These are phyloP conservation scores for Chaetomium tenue DNA, from an alignment of 495 filamentous ascomycete species.

Conservation along the genomic window DNA sequence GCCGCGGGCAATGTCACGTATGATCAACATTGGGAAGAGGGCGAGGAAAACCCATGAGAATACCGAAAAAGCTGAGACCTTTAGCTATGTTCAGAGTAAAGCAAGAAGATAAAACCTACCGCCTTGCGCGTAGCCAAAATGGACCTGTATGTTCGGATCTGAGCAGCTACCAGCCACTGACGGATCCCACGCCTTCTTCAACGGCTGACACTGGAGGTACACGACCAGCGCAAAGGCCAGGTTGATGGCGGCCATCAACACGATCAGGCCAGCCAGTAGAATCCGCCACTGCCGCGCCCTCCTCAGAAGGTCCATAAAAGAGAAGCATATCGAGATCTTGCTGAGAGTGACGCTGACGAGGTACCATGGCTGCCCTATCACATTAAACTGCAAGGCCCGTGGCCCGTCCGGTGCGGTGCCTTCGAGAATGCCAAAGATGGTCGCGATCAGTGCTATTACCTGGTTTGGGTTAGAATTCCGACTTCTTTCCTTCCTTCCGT, in stretches of 20 bases:
- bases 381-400: conserved; percentile 36
- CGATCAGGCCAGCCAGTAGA: conserved; percentile 33
- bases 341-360: conserved; percentile 38
- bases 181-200: conserved; percentile 40
- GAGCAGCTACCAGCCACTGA: conserved; percentile 32
- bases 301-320: conserved; percentile 34
- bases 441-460: conserved; percentile 38
- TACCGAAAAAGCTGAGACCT: conserved; percentile 35
- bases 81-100: neutral
- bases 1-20: conserved; percentile 29
- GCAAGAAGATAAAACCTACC: conserved; percentile 23
- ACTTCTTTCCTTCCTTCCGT: neutral
- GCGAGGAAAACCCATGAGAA: conserved; percentile 41
- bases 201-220: conserved; percentile 40
- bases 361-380: conserved; percentile 41
- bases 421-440: conserved; percentile 39
- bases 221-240: conserved; percentile 34
- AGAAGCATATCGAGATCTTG: conserved; percentile 42
- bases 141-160: conserved; percentile 35
- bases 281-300: conserved; percentile 34
- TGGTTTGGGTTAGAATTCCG: conserved; percentile 8
- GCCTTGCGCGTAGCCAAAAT: conserved; percentile 42
- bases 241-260: conserved; percentile 37
- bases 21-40: conserved; percentile 35
- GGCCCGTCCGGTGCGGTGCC: conserved; percentile 25